Base-by-base conservation (phyloP, 164 flowering plant genomes). In the Chloranthus sessilifolius region DNA sequence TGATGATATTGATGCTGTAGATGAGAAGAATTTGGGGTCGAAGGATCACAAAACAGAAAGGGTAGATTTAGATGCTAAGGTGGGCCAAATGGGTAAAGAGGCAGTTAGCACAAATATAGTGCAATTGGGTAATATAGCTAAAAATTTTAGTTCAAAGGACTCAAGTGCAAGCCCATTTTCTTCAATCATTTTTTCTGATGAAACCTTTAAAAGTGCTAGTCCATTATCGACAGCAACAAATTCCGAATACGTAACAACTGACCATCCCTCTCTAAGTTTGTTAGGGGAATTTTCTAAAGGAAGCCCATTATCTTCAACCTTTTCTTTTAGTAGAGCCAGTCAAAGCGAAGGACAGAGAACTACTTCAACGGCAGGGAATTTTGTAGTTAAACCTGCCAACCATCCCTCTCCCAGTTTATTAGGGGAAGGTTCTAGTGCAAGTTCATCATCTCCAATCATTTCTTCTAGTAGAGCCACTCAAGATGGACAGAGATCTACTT, bases 331-430 rank as follows among this genome's bases (percentile, higher is more conserved):
- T 56, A 56, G 26, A 65, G 39, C 50, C 40, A 43, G 33, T 9
- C 58, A 51, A 20, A 50, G 25, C 42, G 71, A 58, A 44, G 66
- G 64, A 28, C 77, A 64, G 44, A 69, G 43, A 59, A 23, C 56
- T 22, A 8, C 40, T 46, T 28, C 67, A 27, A 27, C 52, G 1
- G 41, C 48, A 16, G 63, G 55, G 31, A 72, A 43, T 14, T 8
- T 28, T 42, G n/a, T n/a, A n/a, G n/a, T n/a, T n/a, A n/a, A n/a
- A n/a, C n/a, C n/a, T n/a, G n/a, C n/a, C n/a, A n/a, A n/a, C n/a
- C n/a, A n/a, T n/a, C n/a, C n/a, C n/a, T n/a, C n/a, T n/a, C 5
- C 12, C 50, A 10, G 38, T 35, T 49, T 50, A 30, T 41, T 37
- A 37, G 5, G 25, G 2, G 63, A 61, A 41, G 67, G 65, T 50